These are phyloP conservation scores for Saccharomyces hybrid DNA, from an alignment of 1,139 yeast genomes.

Conservation along the genomic window DNA sequence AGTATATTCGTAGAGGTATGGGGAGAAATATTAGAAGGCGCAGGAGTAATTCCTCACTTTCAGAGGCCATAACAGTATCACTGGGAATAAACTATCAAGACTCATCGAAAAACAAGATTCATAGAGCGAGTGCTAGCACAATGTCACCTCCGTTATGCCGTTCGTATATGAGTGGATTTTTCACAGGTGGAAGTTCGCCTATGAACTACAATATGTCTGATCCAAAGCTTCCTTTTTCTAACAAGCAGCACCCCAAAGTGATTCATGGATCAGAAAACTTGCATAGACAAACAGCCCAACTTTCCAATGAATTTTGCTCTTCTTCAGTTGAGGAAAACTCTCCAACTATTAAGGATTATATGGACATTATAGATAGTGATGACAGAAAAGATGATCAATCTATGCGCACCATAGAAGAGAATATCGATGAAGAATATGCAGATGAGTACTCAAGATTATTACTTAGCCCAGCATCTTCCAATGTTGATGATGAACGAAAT, in stretches of 20 bases:
- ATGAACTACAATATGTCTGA: constrained; percentile 5
- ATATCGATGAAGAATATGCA: constrained; percentile 2
- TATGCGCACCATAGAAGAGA: constrained; percentile 1
- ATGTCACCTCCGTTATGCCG: constrained; percentile 23
- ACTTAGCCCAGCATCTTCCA: constrained; percentile 10
- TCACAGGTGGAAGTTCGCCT: constrained; percentile 10
- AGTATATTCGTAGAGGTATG: background rate
- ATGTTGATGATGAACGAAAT: constrained; percentile 1
- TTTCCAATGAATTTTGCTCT: constrained; percentile 29
- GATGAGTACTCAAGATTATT: constrained; percentile 11
- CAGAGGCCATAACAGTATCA: constrained; percentile 28
- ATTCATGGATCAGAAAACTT: constrained; percentile 26
- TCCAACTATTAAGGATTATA: constrained; percentile 5
- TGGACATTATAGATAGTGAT: constrained; percentile 5
- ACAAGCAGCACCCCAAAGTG: constrained; percentile 14
- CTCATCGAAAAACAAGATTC: background rate
- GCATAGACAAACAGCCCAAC: constrained; percentile 34
- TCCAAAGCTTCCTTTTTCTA: constrained; percentile 7
- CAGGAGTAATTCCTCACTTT: constrained; percentile 11
- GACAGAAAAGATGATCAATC: constrained; percentile 1
- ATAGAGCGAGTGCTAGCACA: background rate
- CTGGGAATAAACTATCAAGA: constrained; percentile 23
- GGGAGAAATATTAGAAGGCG: background rate
- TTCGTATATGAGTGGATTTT: constrained; percentile 32
- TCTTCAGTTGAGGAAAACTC: constrained; percentile 14